Base-by-base conservation (phyloP, 106 monocot species). In the Dioscorea zingiberensis region DNA sequence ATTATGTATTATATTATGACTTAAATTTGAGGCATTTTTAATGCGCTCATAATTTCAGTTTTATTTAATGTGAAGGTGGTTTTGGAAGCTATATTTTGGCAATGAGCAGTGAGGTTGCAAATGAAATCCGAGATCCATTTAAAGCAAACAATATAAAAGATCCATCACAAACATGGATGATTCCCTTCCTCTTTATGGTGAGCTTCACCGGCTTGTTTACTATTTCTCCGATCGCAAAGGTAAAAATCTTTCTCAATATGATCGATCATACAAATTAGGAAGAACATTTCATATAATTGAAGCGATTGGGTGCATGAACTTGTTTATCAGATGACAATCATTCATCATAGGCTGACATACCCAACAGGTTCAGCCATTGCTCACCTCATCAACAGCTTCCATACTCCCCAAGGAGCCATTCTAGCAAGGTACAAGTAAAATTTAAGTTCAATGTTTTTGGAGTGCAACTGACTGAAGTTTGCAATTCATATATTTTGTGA, bases 151-250 rank as follows among this genome's bases (percentile, higher is more conserved):
- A 80, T 54, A 74, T 74, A 19, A 87, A 87, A 70, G 63, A 77
- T 17, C 87, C 83, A 21, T 59, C 59, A 10, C 9, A 83, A 13
- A 74, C 79, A 32, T 87, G 87, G 87, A 87, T 87, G 77, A 83
- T 83, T 51, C 82, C 74, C 6, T 87, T 87, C 32, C 80, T 87
- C 13, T 83, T 87, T 66, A 56, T 83, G 23, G 77, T 77, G 47
- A 87, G 87, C 53, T 87, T 87, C 55, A 70, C 83, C 47, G 87
- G 87, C n/a, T 82, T 87, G 38, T 83, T 87, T 51, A 76, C 77
- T 22, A 38, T 87, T 64, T 80, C 83, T 27, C 80, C 87, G 1
- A 74, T 87, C 25, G 80, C 83, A 72, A 83, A 87, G 87, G 87
- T 87, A 68, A 38, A 18, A 8, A 14, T n/a, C 23, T 30, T 4